These are phyloP conservation scores for Hura crepitans DNA, from an alignment of 441 rosid genomes.

Conservation along the genomic window DNA sequence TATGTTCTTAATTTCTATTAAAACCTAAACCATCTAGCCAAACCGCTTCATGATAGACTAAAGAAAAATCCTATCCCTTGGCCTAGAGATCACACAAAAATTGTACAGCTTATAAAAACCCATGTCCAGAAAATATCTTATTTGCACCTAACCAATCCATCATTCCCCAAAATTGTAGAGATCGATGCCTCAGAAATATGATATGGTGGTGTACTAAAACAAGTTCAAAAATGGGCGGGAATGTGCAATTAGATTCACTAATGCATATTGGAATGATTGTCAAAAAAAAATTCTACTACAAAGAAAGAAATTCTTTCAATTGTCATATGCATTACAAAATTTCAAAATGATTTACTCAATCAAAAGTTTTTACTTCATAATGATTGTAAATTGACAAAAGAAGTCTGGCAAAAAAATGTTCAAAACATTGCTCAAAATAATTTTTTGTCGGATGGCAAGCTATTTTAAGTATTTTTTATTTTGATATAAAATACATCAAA, in stretches of 20 bases:
- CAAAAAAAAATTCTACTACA: background rate
- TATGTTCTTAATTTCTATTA: background rate
- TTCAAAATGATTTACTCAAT: too few relatives aligned
- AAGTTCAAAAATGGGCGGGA: background rate
- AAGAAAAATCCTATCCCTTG: background rate
- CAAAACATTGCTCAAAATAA: background rate
- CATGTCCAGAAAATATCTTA: background rate
- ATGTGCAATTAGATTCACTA: background rate
- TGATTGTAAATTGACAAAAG: background rate
- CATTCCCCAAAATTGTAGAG: background rate
- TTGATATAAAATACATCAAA: too few relatives aligned
- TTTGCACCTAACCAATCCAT: background rate
- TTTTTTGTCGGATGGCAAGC: background rate
- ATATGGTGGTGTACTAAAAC: background rate
- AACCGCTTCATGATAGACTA: background rate
- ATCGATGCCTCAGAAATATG: background rate
- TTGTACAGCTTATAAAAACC: background rate
- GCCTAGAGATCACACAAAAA: background rate
- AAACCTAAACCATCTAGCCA: background rate
- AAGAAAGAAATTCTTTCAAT: background rate
- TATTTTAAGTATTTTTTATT: too few relatives aligned
- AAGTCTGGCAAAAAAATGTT: too few relatives aligned
- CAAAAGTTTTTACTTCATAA: background rate
- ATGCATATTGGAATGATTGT: background rate
- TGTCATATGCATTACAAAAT: too few relatives aligned